Evolutionary conservation across 1,139 yeast genomes (phyloP).

Genomic region (Sugiyamaella pinicola): DNA sequence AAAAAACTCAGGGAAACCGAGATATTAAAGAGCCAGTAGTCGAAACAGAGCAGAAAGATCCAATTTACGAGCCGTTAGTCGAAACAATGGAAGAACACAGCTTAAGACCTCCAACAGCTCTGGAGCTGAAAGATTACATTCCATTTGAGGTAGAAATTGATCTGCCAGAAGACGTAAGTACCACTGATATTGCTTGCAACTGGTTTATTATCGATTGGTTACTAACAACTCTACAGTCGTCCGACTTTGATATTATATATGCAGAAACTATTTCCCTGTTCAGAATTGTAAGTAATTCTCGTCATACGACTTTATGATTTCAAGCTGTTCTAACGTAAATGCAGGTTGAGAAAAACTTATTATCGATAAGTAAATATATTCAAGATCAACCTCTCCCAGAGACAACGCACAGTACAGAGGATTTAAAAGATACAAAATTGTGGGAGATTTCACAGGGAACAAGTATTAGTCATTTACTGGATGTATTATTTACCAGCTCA

Average conservation of each 20-base stretch:
- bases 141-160: slow-evolving; percentile 7
- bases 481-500: slow-evolving; percentile 23
- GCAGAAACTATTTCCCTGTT: slow-evolving; percentile 30
- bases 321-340: not conserved
- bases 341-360: slow-evolving; percentile 8
- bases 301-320: not conserved
- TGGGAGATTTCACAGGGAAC: slow-evolving; percentile 33
- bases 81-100: slow-evolving; percentile 3
- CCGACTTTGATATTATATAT: slow-evolving; percentile 25
- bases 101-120: not conserved
- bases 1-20: not conserved
- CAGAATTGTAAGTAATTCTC: slow-evolving; percentile 22
- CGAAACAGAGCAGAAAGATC: slow-evolving; percentile 8
- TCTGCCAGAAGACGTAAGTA: slow-evolving; percentile 13
- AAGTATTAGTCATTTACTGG: slow-evolving; percentile 26
- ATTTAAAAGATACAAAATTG: slow-evolving; percentile 25
- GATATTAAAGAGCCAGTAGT: slow-evolving; percentile 12
- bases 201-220: not conserved
- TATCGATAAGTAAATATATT: not conserved
- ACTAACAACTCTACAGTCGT: slow-evolving; percentile 9
- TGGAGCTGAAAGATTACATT: slow-evolving; percentile 10
- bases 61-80: slow-evolving; percentile 7
- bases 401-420: slow-evolving; percentile 22
- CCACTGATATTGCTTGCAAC: too few relatives aligned
- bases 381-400: slow-evolving; percentile 9